Conservation (phyloP, 768 basidiomycete genomes). For the Phylloporus arenicola region DNA sequence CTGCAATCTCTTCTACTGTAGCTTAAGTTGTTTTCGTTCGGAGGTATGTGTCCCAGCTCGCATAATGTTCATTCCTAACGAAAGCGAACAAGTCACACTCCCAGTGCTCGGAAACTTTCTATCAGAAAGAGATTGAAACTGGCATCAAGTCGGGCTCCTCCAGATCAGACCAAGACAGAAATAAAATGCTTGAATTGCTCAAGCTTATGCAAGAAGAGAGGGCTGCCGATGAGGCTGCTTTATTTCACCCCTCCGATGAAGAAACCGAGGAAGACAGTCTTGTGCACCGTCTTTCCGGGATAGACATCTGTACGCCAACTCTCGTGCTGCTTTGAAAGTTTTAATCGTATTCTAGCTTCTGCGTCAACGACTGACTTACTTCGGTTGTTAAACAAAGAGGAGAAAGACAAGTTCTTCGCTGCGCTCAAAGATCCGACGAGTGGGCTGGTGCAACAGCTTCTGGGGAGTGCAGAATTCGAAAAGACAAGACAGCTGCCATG, state of each 20-base stretch:
- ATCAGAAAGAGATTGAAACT: conserved; percentile 64
- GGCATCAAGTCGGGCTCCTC: conserved; percentile 55
- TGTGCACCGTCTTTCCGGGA: conserved; percentile 42
- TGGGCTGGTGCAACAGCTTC: conserved; percentile 52
- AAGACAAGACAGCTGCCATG: conserved; percentile 55
- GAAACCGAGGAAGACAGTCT: conserved; percentile 43
- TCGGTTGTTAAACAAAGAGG: conserved; percentile 52
- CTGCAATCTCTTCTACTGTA: conserved; percentile 81
- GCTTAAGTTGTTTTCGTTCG: conserved; percentile 72
- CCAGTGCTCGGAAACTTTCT: conserved; percentile 78
- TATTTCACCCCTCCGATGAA: conserved; percentile 30
- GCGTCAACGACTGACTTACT: conserved; percentile 55
- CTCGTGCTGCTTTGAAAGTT: neutral
- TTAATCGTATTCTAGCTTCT: conserved; percentile 37
- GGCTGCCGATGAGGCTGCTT: conserved; percentile 33
- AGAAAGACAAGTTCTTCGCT: conserved; percentile 55
- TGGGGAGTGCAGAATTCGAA: conserved; percentile 53
- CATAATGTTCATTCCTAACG: neutral
- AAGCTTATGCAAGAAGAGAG: conserved; percentile 67
- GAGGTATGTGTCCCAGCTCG: conserved; percentile 39
- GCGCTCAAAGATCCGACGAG: conserved; percentile 59
- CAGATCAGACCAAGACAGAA: conserved; percentile 51
- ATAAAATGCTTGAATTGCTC: conserved; percentile 64
- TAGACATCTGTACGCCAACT: conserved; percentile 56
- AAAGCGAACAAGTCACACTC: conserved; percentile 43